phyloP scores from a whole-genome alignment of 129 eudicot genomes.

The Scalesia atractyloides region DNA sequence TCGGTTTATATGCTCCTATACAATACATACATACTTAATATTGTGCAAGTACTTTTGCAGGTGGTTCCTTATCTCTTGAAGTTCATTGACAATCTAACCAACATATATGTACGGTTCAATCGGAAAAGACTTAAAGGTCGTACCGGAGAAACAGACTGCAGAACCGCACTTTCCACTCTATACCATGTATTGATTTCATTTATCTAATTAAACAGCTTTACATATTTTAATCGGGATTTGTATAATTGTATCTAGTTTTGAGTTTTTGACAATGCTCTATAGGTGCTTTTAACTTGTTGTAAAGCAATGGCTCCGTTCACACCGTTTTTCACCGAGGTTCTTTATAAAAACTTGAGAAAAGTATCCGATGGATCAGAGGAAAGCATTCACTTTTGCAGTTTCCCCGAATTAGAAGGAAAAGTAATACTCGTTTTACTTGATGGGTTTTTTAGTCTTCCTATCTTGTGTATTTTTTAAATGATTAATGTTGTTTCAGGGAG shows the following conservation, averaged over 20 bases:
- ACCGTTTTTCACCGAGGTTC: slow-evolving; percentile 89
- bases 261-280: neutral
- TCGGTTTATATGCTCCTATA: neutral
- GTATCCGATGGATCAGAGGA: slow-evolving; percentile 65
- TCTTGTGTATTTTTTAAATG: neutral
- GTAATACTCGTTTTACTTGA: slow-evolving; percentile 27
- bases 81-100: slow-evolving; percentile 74
- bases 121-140: slow-evolving; percentile 91
- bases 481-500: slow-evolving; percentile 46
- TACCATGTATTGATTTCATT: slow-evolving; percentile 53
- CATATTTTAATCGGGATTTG: neutral
- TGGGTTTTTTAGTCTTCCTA: neutral
- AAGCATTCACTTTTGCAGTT: slow-evolving; percentile 83
- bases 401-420: slow-evolving; percentile 77
- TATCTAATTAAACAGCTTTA: neutral
- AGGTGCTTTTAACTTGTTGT: slow-evolving; percentile 81
- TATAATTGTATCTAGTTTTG: neutral
- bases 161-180: slow-evolving; percentile 86
- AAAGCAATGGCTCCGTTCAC: slow-evolving; percentile 95
- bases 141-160: slow-evolving; percentile 86
- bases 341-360: slow-evolving; percentile 73
- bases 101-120: slow-evolving; percentile 79
- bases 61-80: slow-evolving; percentile 87
- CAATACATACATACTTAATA: slow-evolving; percentile 8
- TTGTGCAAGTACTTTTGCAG: slow-evolving; percentile 36